phyloP scores from a whole-genome alignment of 2,329 filamentous ascomycete species.

The Sporothrix schenckii region DNA sequence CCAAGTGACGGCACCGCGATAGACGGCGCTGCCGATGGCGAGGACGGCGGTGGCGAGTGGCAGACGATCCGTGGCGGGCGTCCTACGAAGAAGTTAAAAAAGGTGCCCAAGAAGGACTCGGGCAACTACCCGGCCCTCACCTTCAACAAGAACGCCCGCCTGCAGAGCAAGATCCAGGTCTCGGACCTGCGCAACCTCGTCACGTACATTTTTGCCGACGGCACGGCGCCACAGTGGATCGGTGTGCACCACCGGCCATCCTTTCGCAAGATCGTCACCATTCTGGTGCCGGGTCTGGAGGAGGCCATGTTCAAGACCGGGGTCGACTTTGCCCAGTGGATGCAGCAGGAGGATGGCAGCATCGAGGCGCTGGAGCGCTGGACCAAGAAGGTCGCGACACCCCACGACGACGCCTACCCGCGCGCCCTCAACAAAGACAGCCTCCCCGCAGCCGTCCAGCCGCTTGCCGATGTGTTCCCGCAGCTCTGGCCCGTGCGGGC shows the following conservation, averaged over 20 bases:
- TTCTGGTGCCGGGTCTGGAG: conserved; percentile 93
- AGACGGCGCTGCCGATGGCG: background rate
- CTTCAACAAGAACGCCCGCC: conserved; percentile 60
- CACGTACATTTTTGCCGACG: conserved; percentile 69
- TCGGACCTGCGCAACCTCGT: conserved; percentile 65
- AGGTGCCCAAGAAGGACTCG: conserved; percentile 58
- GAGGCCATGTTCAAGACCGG: conserved; percentile 79
- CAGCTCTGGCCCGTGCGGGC: conserved; percentile 89
- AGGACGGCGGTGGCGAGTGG: conserved; percentile 50
- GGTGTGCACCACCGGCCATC: conserved; percentile 63
- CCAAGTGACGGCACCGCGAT: background rate
- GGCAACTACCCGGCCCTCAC: conserved; percentile 62
- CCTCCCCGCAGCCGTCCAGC: conserved; percentile 60
- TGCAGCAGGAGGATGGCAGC: conserved; percentile 45
- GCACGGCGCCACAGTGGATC: conserved; percentile 66
- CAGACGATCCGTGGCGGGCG: conserved; percentile 54
- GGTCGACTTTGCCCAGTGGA: conserved; percentile 52
- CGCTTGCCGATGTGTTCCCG: conserved; percentile 79
- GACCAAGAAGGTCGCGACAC: conserved; percentile 46
- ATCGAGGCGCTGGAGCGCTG: conserved; percentile 42
- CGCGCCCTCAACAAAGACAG: conserved; percentile 54
- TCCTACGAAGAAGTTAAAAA: conserved; percentile 58
- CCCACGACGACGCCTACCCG: conserved; percentile 61
- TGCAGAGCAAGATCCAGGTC: conserved; percentile 65
- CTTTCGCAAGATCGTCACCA: conserved; percentile 77